Evolutionary conservation across 2,329 filamentous ascomycete species (phyloP).

Genomic region (Fonsecaea multimorphosa): DNA sequence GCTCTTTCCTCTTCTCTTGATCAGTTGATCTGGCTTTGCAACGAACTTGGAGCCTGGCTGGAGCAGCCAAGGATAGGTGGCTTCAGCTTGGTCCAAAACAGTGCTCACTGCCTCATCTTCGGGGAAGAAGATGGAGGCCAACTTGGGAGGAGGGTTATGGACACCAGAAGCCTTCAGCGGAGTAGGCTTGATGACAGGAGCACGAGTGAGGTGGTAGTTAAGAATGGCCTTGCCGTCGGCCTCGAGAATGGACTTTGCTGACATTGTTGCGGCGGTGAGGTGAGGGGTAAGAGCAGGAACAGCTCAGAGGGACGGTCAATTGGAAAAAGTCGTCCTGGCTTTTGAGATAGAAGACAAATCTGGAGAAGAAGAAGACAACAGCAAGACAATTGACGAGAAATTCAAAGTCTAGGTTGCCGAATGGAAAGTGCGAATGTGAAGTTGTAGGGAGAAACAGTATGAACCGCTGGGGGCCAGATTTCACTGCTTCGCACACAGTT

Average conservation of each 20-base stretch:
- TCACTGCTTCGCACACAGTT: conserved; percentile 3
- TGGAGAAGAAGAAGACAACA: conserved; percentile 8
- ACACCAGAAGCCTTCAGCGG: conserved; percentile 81
- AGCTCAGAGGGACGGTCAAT: conserved; percentile 7
- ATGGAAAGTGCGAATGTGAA: conserved; percentile 10
- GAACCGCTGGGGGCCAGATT: conserved; percentile 17
- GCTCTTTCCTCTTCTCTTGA: conserved; percentile 99
- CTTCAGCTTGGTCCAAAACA: conserved; percentile 92
- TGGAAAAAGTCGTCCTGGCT: not conserved
- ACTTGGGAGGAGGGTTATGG: conserved; percentile 90
- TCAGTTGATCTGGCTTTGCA: conserved; percentile 98
- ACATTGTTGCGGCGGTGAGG: conserved; percentile 65
- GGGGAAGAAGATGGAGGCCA: conserved; percentile 91
- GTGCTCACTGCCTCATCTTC: conserved; percentile 82
- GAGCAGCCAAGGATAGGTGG: conserved; percentile 95
- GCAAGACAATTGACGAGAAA: conserved; percentile 3
- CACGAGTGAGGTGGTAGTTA: conserved; percentile 99
- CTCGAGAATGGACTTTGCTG: conserved; percentile 96
- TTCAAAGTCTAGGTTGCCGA: conserved; percentile 9
- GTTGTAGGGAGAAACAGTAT: conserved; percentile 19
- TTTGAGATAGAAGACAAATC: conserved; percentile 15
- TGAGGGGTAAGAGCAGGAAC: conserved; percentile 36
- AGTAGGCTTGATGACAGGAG: conserved; percentile 96
- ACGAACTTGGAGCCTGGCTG: conserved; percentile 86
- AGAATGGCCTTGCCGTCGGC: conserved; percentile 99